Base-by-base conservation (phyloP, 108 stramenopile genomes). In the Discostella stelligeroides region DNA sequence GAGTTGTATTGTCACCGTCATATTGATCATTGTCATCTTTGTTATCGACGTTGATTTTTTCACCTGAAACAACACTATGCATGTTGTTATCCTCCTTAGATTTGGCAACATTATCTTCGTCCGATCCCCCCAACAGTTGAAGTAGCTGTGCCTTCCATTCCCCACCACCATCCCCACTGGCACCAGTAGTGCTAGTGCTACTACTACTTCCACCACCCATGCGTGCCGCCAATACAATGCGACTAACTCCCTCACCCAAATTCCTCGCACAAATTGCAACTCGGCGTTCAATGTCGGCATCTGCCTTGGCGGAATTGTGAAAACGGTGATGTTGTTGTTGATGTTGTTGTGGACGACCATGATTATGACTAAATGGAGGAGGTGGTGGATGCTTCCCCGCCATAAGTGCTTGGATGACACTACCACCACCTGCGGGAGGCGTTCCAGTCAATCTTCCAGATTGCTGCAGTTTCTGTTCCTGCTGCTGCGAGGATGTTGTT, bases 201-300 rank as follows among this genome's bases (percentile, higher is more conserved):
- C n/a, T n/a, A 24, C 73, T 63, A 5, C 56, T 63, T 8, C 68
- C 60, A 11, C 83, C 77, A 12, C 73, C 67, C 78, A 75, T 75
- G 27, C 72, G 47, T 41, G 90, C 93, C 29, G 87, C 90, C 66
- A 88, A 64, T 34, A 94, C 93, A 53, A 94, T 90, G 23, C 85
- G 84, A 70, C 86, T 84, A 14, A 94, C 90, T 20, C 85, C 86
- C 46, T 91, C 86, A 21, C 90, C 89, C 20, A 94, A 57, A 67
- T 87, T 90, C 0, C 90, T 65, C 28, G 93, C 93, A 1, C 88
- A 80, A 29, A 86, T 73, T 49, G 83, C 68, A 7, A 91, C 88
- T 20, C 81, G 81, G 2, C 90, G 87, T 72, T 94, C 93, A 64
- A 90, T 86, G 64, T 88, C 87, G 34, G 90, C 87, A 69, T 88